A percentile compares a stretch with the other conserved stretches of the same genome.
phyloP scores from a whole-genome alignment of 805 yeast genomes.

The Saturnispora zaruensis region DNA sequence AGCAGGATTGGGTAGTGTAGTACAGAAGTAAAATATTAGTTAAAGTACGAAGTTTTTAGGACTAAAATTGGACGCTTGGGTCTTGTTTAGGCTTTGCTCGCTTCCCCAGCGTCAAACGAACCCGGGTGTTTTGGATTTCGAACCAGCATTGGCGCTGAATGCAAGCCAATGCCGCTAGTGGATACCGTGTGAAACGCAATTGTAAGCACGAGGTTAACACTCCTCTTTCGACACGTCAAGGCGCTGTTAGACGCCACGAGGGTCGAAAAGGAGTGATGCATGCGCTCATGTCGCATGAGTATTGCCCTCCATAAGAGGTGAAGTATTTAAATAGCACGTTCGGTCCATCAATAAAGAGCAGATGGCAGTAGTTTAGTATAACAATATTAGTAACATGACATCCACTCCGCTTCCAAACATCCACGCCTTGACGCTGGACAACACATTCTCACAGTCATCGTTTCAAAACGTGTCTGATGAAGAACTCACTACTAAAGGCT shows the following conservation, averaged over 20 bases:
- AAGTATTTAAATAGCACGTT: background rate
- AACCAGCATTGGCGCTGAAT: background rate
- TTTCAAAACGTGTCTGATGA: conserved; percentile 27
- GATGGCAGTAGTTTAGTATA: background rate
- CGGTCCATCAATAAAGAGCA: background rate
- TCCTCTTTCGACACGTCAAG: background rate
- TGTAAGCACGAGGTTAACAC: background rate
- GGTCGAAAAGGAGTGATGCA: background rate
- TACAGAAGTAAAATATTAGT: no score
- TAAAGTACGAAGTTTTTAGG: no score
- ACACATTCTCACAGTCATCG: conserved; percentile 30
- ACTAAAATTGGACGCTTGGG: background rate
- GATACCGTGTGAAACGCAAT: background rate
- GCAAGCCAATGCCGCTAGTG: background rate
- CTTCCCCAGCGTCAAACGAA: background rate
- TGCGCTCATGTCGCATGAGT: background rate
- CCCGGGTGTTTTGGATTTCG: background rate
- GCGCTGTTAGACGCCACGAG: background rate
- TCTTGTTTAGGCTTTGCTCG: background rate
- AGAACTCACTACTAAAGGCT: conserved; percentile 40
- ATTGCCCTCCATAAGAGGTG: background rate
- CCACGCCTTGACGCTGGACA: conserved; percentile 25
- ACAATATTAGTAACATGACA: background rate
- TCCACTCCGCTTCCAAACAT: conserved; percentile 10
- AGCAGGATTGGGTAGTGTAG: background rate